Percentiles rank a stretch among this genome's conserved stretches.
Evolutionary conservation across 805 yeast genomes (phyloP).

Genomic region (Saccharomyces paradoxus): DNA sequence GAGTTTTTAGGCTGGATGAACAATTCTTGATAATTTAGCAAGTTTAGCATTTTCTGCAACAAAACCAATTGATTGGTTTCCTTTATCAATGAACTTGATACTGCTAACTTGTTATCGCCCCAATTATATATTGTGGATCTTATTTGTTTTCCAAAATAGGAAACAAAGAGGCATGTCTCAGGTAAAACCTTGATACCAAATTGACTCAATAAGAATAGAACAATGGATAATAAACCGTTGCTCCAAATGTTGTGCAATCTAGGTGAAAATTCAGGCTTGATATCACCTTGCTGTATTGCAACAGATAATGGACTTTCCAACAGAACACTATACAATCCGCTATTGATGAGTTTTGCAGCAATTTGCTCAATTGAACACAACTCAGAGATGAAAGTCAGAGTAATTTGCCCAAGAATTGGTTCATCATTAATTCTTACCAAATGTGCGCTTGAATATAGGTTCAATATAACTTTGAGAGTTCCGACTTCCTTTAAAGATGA

Average conservation of each 20-base stretch:
- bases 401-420: constrained; percentile 61
- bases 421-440: constrained; percentile 52
- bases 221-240: constrained; percentile 68
- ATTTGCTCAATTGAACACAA: constrained; percentile 51
- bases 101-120: constrained; percentile 38
- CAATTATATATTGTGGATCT: constrained; percentile 57
- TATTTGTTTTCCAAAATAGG: constrained; percentile 59
- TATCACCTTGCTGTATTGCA: constrained; percentile 56
- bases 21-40: constrained; percentile 46
- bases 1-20: constrained; percentile 22
- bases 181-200: constrained; percentile 59
- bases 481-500: constrained; percentile 47
- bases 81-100: constrained; percentile 45
- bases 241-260: constrained; percentile 74
- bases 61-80: constrained; percentile 65
- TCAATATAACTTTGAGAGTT: constrained; percentile 52
- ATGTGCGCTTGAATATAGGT: constrained; percentile 62
- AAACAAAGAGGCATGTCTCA: constrained; percentile 55
- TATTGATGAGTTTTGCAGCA: constrained; percentile 56
- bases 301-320: constrained; percentile 68
- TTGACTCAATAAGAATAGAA: constrained; percentile 49
- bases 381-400: constrained; percentile 62
- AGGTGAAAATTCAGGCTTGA: constrained; percentile 44
- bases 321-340: constrained; percentile 60
- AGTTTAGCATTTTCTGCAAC: constrained; percentile 48